phyloP scores from a whole-genome alignment of 2,329 filamentous ascomycete species.

The Drechmeria coniospora region DNA sequence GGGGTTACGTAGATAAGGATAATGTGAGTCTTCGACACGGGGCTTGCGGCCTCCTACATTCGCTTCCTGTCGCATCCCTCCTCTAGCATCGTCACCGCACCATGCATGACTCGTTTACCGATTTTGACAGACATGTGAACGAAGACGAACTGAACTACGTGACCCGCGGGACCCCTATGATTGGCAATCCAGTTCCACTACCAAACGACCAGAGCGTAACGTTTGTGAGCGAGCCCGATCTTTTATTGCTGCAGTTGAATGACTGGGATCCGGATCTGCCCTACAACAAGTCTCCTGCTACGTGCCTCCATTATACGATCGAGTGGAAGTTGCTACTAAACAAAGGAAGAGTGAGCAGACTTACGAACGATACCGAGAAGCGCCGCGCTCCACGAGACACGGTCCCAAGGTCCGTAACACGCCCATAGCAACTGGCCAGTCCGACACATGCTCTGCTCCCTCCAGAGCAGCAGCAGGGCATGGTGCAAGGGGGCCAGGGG shows the following conservation, averaged over 20 bases:
- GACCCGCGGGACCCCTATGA: not conserved
- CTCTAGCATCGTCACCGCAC: not conserved
- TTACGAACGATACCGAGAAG: not conserved
- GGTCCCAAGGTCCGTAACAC: too few relatives aligned
- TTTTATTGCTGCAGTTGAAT: conserved; percentile 1
- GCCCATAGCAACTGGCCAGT: too few relatives aligned
- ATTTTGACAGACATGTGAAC: not conserved
- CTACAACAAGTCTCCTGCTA: not conserved
- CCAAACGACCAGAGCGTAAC: not conserved
- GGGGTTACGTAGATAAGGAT: too few relatives aligned
- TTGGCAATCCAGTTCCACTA: not conserved
- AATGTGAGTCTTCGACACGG: too few relatives aligned
- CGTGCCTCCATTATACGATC: conserved; percentile 1
- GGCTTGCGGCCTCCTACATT: too few relatives aligned
- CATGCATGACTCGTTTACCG: not conserved
- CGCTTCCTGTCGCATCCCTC: too few relatives aligned
- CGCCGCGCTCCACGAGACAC: too few relatives aligned
- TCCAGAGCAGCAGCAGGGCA: too few relatives aligned
- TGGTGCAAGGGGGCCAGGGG: too few relatives aligned
- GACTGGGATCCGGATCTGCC: not conserved
- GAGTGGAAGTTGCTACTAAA: conserved; percentile 1
- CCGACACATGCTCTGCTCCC: too few relatives aligned
- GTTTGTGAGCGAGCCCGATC: not conserved
- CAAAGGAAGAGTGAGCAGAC: not conserved
- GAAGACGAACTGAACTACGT: not conserved